These are phyloP conservation scores for Boletus pseudopeckii DNA, from an alignment of 768 basidiomycete species.

Conservation along the genomic window DNA sequence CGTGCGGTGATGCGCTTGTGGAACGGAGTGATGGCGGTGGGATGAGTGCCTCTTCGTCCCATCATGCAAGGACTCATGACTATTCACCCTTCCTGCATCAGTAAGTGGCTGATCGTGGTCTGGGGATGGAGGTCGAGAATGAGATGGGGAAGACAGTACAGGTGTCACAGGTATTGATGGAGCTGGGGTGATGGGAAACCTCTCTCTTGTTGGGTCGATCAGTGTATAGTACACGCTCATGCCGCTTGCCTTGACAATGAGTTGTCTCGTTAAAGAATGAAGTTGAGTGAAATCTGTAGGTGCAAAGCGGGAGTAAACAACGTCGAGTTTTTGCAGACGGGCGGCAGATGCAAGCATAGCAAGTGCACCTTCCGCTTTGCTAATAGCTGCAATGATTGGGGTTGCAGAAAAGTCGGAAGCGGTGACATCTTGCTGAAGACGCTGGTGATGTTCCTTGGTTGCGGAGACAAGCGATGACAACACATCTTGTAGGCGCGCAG, in stretches of 20 bases:
- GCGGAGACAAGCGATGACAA: slow-evolving; percentile 46
- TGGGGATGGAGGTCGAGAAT: slow-evolving; percentile 35
- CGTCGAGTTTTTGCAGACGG: slow-evolving; percentile 54
- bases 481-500: slow-evolving; percentile 44
- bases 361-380: slow-evolving; percentile 46
- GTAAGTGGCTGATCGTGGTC: background rate
- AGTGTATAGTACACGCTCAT: slow-evolving; percentile 58
- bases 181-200: slow-evolving; percentile 50
- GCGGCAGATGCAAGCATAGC: slow-evolving; percentile 49
- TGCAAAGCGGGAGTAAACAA: slow-evolving; percentile 57
- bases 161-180: slow-evolving; percentile 38
- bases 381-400: slow-evolving; percentile 32
- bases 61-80: background rate
- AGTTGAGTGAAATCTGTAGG: slow-evolving; percentile 54
- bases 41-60: background rate
- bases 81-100: background rate
- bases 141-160: slow-evolving; percentile 27
- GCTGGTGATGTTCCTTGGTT: slow-evolving; percentile 43
- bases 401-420: slow-evolving; percentile 32
- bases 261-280: slow-evolving; percentile 45
- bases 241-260: slow-evolving; percentile 59
- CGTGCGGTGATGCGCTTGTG: slow-evolving; percentile 3
- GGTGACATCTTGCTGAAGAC: slow-evolving; percentile 42
- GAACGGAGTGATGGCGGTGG: background rate
- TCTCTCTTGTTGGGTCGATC: slow-evolving; percentile 60